Percentiles rank a stretch among this genome's conserved stretches.
phyloP scores from a whole-genome alignment of 495 filamentous ascomycete genomes.

The Aspergillus haitiensis region DNA sequence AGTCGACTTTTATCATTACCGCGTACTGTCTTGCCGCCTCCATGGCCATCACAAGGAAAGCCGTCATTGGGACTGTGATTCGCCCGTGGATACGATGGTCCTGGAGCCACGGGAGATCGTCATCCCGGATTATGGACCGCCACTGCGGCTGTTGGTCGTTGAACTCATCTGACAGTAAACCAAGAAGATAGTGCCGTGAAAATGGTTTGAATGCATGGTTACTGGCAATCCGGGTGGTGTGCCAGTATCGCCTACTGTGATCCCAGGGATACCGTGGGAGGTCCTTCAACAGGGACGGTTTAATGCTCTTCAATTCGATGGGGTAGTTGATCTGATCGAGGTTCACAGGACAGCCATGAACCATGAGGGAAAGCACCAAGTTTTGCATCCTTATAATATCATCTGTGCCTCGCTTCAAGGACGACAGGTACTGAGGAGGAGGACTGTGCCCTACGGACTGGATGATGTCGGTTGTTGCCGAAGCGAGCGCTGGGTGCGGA shows the following conservation, averaged over 20 bases:
- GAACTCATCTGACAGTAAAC: neutral
- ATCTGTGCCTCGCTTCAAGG: neutral
- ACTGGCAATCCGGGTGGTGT: neutral
- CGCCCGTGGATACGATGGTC: constrained; percentile 29
- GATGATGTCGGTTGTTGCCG: neutral
- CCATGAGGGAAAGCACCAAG: neutral
- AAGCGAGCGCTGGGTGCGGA: constrained; percentile 8
- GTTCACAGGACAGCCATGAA: neutral
- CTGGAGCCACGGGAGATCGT: constrained; percentile 30
- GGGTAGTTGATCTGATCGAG: constrained; percentile 2
- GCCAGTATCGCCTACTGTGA: constrained; percentile 3
- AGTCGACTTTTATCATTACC: constrained; percentile 24
- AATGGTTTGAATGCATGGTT: constrained; percentile 23
- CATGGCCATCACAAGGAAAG: constrained; percentile 56
- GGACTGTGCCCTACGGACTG: neutral
- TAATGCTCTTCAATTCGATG: neutral
- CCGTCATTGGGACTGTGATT: constrained; percentile 56
- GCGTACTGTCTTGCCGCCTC: constrained; percentile 42
- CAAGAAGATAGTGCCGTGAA: constrained; percentile 6
- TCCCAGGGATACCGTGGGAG: constrained; percentile 16
- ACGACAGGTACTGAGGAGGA: neutral
- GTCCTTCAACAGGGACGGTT: neutral
- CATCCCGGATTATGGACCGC: constrained; percentile 1
- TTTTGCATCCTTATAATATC: constrained; percentile 1
- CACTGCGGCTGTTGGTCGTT: neutral